Conservation (phyloP, 2,329 filamentous ascomycete genomes). For the Fusarium sp. region DNA sequence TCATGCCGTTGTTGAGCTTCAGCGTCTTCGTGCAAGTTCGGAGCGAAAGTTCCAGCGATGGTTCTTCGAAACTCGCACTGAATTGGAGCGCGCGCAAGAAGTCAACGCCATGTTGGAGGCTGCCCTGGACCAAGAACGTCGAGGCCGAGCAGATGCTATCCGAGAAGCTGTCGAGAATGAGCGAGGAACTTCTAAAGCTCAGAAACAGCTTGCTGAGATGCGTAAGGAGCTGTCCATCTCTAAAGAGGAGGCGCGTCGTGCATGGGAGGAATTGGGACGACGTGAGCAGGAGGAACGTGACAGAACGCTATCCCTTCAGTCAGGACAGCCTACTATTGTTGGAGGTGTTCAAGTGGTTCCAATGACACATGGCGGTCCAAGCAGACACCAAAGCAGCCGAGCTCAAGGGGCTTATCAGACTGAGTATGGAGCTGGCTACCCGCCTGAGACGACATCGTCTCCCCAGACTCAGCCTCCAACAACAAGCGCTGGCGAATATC, state of each 20-base stretch:
- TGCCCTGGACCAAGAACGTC: constrained; percentile 79
- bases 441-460: constrained; percentile 56
- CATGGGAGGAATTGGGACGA: constrained; percentile 96
- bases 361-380: constrained; percentile 79
- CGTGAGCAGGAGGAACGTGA: constrained; percentile 94
- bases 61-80: constrained; percentile 94
- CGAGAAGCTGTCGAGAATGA: constrained; percentile 74
- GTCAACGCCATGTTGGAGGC: constrained; percentile 82
- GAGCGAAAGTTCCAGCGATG: constrained; percentile 98
- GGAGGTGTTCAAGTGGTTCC: constrained; percentile 96
- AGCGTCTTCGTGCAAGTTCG: constrained; percentile 91
- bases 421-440: constrained; percentile 49
- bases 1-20: constrained; percentile 95
- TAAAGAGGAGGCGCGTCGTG: constrained; percentile 93
- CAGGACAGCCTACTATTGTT: constrained; percentile 88
- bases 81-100: constrained; percentile 88
- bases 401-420: constrained; percentile 49
- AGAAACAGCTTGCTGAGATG: constrained; percentile 89
- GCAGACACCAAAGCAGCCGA: constrained; percentile 62
- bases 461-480: constrained; percentile 54
- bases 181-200: constrained; percentile 77
- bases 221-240: constrained; percentile 93
- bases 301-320: constrained; percentile 83
- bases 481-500: constrained; percentile 47
- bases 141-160: constrained; percentile 74